Evolutionary conservation across 306 rosid genomes (phyloP), one percentile per base, ranked within the genome.

Genomic region (Erythrophleum fordii): DNA sequence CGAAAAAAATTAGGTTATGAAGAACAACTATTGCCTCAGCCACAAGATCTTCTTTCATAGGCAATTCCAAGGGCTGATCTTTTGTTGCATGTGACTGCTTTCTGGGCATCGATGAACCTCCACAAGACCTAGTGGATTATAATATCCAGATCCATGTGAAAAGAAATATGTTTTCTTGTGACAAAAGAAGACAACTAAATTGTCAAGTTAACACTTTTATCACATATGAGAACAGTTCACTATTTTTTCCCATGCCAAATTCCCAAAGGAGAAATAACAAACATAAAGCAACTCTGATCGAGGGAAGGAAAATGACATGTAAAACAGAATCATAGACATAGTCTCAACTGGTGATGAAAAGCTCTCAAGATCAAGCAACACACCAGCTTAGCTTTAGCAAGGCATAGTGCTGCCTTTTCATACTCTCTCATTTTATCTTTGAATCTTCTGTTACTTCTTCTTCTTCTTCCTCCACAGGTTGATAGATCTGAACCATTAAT

Each of bases 41-140:
- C 68, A 95, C 86, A 75, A 95, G 80, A 51, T 82, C 90, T 20
- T 92, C 92, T 82, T 78, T 89, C 17, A 92, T 86, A 23, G 82
- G 92, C 87, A 95, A 37, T 78, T 93, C 97, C 86, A 95, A 81
- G 75, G 97, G 91, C 13, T 91, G 97, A 17, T 90, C 97, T 86
- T 91, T 88, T 26, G 95, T 84, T 70, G 86, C 89, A 69, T 91
- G 94, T 25, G 87, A 17, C 10, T 13, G 89, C 89, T 67, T 85
- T 86, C 37, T 81, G 79, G 23, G 78, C 73, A 66, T 95, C 73
- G 31, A 95, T 90, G 69, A 88, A 74, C 85, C 95, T 87, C 85
- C 93, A 89, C 84, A 95, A 67, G 18, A 91, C 97, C 98, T 92
- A 80, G 12, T 80, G 82, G 67, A 62, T 72, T 13, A 76, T 73